phyloP scores from a whole-genome alignment of 2,329 filamentous ascomycete species.

The Alternaria alternata region DNA sequence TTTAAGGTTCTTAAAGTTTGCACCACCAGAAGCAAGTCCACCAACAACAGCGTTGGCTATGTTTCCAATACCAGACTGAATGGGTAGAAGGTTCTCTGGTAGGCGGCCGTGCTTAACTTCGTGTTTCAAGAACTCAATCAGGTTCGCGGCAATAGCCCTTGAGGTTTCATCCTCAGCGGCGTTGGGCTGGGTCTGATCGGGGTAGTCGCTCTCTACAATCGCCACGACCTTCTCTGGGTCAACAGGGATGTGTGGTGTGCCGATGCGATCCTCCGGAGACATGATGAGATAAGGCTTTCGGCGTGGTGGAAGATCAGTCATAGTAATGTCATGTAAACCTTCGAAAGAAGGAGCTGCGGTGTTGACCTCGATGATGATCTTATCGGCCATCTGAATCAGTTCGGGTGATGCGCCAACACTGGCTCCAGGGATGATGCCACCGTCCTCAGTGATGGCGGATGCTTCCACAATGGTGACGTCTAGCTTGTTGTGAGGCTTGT shows the following conservation, averaged over 20 bases:
- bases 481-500: constrained; percentile 75
- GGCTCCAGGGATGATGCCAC: constrained; percentile 86
- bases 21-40: constrained; percentile 74
- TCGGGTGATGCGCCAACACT: constrained; percentile 87
- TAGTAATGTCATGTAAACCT: constrained; percentile 86
- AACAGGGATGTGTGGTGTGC: constrained; percentile 80
- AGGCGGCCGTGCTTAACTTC: constrained; percentile 82
- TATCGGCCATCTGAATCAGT: constrained; percentile 88
- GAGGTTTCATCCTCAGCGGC: constrained; percentile 77
- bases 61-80: constrained; percentile 91
- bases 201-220: constrained; percentile 84
- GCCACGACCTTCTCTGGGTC: constrained; percentile 87
- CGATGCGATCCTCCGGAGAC: constrained; percentile 85
- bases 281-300: constrained; percentile 89
- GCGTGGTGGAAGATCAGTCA: constrained; percentile 81
- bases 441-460: constrained; percentile 85
- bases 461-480: constrained; percentile 89
- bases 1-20: constrained; percentile 85
- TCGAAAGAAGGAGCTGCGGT: constrained; percentile 84
- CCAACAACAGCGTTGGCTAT: constrained; percentile 92
- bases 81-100: constrained; percentile 76
- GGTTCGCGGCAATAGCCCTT: constrained; percentile 75
- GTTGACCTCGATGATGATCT: constrained; percentile 93
- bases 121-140: constrained; percentile 88
- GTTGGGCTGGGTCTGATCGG: constrained; percentile 78